Base-by-base conservation (phyloP, 306 rosid species). In the Astragalus glycyphyllos region DNA sequence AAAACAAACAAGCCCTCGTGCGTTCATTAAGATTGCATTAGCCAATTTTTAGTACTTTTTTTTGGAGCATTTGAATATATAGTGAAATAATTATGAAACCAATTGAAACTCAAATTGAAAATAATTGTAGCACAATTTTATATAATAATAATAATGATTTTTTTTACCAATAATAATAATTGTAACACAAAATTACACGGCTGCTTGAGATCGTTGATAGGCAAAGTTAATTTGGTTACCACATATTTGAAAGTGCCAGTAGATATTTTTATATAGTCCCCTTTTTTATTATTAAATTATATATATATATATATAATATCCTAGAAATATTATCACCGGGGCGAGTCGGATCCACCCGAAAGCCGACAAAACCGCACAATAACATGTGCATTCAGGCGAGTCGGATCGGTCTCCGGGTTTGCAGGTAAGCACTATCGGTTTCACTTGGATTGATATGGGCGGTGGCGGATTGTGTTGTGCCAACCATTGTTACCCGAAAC, bases 71-170 rank as follows among this genome's bases (percentile, higher is more conserved):
- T 26, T 64, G 58, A 74, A 42, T 41, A 15, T 38, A 4, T 53
- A 11, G 13, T 73, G 37, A 63, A 32, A 73, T 61, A 32, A 73
- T 61, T 12, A 48, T 50, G 26, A 61, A 61, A 61, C 20, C 56
- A 73, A 51, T 51, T 50, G 32, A 32, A 73, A 50, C 41, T 6
- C 11, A 59, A 11, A 46, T 34, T 46, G 14, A 11, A 34, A 17
- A 59, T 32, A 31, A 71, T 58, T 71, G 38, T 35, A 3, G 14
- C 46, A 5, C 11, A 26, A 42, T 26, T 26, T 3, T 26, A 2
- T 1, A 26, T 0, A 26, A 26, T 2, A 26, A 26, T 2, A 26
- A 26, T 20, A 20, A 20, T n/a, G n/a, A n/a, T n/a, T n/a, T n/a
- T n/a, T n/a, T n/a, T n/a, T n/a, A n/a, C n/a, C n/a, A n/a, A 20